Conservation (phyloP, 2,329 filamentous ascomycete genomes). For the Phialophora chinensis region DNA sequence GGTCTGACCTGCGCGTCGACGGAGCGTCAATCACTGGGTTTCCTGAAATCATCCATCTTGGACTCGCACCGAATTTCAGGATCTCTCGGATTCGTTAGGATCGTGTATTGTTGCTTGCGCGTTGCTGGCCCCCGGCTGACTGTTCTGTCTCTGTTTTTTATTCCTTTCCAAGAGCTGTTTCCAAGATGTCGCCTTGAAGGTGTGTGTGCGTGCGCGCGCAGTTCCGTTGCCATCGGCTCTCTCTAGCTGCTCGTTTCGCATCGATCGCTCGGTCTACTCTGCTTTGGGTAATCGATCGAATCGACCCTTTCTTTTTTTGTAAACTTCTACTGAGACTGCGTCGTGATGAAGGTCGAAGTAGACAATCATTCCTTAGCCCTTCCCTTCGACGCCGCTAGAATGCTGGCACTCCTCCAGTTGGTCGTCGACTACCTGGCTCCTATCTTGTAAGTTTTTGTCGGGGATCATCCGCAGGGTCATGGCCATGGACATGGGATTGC, state of each 20-base stretch:
- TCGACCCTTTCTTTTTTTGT: not conserved
- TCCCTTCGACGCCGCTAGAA: conserved; percentile 14
- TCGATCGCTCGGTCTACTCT: not conserved
- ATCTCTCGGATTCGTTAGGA: not conserved
- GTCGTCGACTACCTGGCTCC: conserved; percentile 56
- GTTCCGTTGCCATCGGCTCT: not conserved
- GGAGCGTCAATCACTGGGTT: not conserved
- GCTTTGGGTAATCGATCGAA: not conserved
- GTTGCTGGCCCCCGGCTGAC: conserved; percentile 7
- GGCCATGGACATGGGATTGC: not conserved
- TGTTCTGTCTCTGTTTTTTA: conserved; percentile 6
- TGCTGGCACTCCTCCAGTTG: conserved; percentile 28
- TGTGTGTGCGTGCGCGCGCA: conserved; percentile 5
- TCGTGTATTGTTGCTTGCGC: not conserved
- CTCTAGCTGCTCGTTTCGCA: not conserved
- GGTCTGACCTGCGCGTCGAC: not conserved
- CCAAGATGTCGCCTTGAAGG: conserved; percentile 10
- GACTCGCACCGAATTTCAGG: not conserved
- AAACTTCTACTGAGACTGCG: not conserved
- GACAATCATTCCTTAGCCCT: conserved; percentile 1
- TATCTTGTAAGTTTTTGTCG: conserved; percentile 50
- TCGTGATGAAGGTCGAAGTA: conserved; percentile 12
- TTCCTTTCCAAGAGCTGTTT: not conserved
- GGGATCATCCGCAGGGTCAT: not conserved
- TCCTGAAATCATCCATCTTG: not conserved